Base-by-base conservation (phyloP, 345 rosid genomes). In the Citrus sinensis region DNA sequence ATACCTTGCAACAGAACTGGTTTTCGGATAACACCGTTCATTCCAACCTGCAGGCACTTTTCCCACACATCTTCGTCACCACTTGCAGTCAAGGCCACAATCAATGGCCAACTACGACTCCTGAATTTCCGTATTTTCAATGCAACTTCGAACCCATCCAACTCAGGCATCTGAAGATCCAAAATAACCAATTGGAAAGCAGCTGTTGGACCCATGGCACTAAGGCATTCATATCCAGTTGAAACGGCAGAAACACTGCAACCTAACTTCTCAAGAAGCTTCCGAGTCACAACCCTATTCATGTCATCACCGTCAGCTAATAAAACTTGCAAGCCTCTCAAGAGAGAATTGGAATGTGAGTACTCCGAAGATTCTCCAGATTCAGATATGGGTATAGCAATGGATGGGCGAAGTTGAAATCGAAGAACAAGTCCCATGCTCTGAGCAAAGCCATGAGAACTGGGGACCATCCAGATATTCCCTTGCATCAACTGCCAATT, bases 131-230 rank as follows among this genome's bases (percentile, higher is more conserved):
- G 83, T 1, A 96, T 92, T 84, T 91, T 88, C 37, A 76, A 75
- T 17, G 98, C 98, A 29, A 96, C 92, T 86, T 96, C 97, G 72
- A 83, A 94, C 29, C 97, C 94, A 74, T 96, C 95, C 88, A 90
- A 72, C 75, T 94, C 95, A 0, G 88, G 85, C 93, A 90, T 82
- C 64, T 91, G 97, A 60, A 94, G 97, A 86, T 94, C 98, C 85
- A 96, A 80, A 73, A 96, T 80, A 30, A 92, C 88, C 1, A 94
- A 77, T 78, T 90, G 91, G 69, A 90, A 92, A 7, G 87, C 83
- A 24, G 90, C 71, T 63, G 88, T 61, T 0, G 92, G 83, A 7
- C 87, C 87, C 55, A 91, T 51, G 7, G 89, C 88, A 17, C 80
- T 71, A 4, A 94, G 91, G 83, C 99, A 94, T 67, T 92, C 97